A percentile compares a stretch with the other conserved stretches of the same genome.
phyloP scores from a whole-genome alignment of 371 early-diverging fungal species.

The Amoeboradix gromovi region DNA sequence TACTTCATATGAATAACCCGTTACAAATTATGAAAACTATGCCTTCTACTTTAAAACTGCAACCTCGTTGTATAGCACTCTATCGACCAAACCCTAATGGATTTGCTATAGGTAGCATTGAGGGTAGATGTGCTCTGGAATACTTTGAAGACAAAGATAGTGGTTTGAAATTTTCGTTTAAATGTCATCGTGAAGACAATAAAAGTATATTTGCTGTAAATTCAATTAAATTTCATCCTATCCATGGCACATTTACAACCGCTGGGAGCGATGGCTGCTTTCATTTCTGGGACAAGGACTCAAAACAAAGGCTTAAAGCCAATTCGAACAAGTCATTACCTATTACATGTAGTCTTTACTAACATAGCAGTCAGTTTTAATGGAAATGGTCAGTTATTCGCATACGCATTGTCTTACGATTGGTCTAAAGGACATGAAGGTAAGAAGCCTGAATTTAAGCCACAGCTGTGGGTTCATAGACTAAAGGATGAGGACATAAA shows the following conservation, averaged over 20 bases:
- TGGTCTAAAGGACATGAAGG: slow-evolving; percentile 97
- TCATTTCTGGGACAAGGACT: slow-evolving; percentile 80
- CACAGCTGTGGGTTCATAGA: too few relatives aligned
- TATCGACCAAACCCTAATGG: too few relatives aligned
- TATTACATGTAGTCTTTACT: slow-evolving; percentile 17
- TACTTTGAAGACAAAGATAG: slow-evolving; percentile 47
- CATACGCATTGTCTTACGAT: slow-evolving; percentile 79
- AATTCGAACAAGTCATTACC: slow-evolving; percentile 13
- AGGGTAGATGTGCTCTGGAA: slow-evolving; percentile 72
- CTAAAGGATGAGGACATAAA: too few relatives aligned
- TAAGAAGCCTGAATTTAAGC: too few relatives aligned
- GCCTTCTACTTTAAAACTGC: too few relatives aligned
- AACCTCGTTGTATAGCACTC: too few relatives aligned
- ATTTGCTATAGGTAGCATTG: slow-evolving; percentile 62
- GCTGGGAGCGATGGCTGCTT: slow-evolving; percentile 72
- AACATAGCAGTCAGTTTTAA: slow-evolving; percentile 55
- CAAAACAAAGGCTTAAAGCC: slow-evolving; percentile 47
- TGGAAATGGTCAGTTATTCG: slow-evolving; percentile 56
- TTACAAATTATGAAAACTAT: too few relatives aligned
- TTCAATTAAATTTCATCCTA: slow-evolving; percentile 51
- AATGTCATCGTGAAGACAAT: slow-evolving; percentile 59
- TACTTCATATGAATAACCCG: too few relatives aligned
- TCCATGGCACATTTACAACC: slow-evolving; percentile 61
- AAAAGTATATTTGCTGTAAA: slow-evolving; percentile 47
- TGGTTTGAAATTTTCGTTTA: slow-evolving; percentile 61